These are phyloP conservation scores for Phytophthora boehmeriae DNA, from an alignment of 352 stramenopile genomes.

Conservation along the genomic window DNA sequence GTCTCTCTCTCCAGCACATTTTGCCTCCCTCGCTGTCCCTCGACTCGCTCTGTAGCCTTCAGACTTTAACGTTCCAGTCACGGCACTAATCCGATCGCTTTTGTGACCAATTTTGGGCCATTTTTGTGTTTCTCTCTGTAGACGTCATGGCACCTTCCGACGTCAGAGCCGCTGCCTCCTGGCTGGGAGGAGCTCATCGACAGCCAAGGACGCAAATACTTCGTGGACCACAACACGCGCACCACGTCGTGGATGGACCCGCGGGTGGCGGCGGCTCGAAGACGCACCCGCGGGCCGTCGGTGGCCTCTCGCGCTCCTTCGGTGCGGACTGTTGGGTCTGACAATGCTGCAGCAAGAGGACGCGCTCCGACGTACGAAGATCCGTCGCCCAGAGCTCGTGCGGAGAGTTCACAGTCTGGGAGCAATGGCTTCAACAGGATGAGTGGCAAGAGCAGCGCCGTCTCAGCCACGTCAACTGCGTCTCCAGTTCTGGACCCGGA, in stretches of 20 bases:
- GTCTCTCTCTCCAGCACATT: conserved; percentile 6
- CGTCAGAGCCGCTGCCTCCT: conserved; percentile 61
- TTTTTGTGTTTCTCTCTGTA: too few species aligned
- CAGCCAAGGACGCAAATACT: conserved; percentile 76
- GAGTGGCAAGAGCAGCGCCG: conserved; percentile 28
- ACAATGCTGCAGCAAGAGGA: neutral
- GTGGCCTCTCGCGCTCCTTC: conserved; percentile 9
- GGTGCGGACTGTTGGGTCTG: conserved; percentile 9
- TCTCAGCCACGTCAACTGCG: conserved; percentile 22
- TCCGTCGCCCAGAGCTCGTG: conserved; percentile 13
- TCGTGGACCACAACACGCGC: conserved; percentile 81
- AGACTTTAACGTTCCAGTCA: neutral
- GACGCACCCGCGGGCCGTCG: conserved; percentile 27
- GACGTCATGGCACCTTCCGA: conserved; percentile 85
- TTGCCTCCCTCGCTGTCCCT: neutral
- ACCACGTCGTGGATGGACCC: conserved; percentile 85
- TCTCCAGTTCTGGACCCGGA: conserved; percentile 12
- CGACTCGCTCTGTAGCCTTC: conserved; percentile 8
- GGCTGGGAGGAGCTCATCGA: conserved; percentile 87
- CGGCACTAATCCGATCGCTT: conserved; percentile 5
- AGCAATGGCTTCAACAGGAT: conserved; percentile 15
- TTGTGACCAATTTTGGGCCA: neutral
- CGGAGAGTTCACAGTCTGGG: conserved; percentile 17
- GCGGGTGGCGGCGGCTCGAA: conserved; percentile 41
- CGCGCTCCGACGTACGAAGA: conserved; percentile 31